A percentile compares a stretch with the other conserved stretches of the same genome.
These are phyloP conservation scores for Calocybe indica DNA, from an alignment of 768 basidiomycete genomes.

Conservation along the genomic window DNA sequence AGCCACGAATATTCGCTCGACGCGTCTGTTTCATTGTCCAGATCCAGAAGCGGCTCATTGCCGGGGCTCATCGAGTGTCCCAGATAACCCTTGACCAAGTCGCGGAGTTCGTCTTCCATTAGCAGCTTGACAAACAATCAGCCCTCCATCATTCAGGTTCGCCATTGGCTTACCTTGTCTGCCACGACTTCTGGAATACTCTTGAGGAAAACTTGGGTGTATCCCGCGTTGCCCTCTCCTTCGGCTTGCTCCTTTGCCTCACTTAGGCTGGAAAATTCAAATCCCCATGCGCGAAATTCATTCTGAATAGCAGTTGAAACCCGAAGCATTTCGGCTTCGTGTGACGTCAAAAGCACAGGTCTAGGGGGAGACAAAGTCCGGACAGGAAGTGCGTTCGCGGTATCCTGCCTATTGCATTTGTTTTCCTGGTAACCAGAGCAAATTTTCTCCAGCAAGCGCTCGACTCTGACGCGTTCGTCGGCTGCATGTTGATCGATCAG, in stretches of 20 bases:
- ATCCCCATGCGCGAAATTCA: constrained; percentile 65
- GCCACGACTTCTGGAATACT: constrained; percentile 65
- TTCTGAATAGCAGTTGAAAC: constrained; percentile 31
- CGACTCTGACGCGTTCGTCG: constrained; percentile 93
- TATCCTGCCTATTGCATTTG: constrained; percentile 20
- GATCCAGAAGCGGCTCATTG: constrained; percentile 8
- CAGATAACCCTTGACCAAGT: constrained; percentile 70
- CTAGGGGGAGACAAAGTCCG: constrained; percentile 46
- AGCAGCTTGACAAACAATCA: constrained; percentile 38
- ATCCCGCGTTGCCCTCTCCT: constrained; percentile 28
- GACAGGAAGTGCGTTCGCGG: constrained; percentile 26
- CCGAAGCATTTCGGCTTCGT: constrained; percentile 51
- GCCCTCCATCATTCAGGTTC: neutral
- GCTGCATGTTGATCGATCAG: constrained; percentile 97
- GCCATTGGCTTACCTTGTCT: constrained; percentile 52
- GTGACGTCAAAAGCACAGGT: constrained; percentile 59
- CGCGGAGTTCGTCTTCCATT: constrained; percentile 64
- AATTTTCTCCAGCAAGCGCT: constrained; percentile 69
- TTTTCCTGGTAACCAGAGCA: constrained; percentile 61
- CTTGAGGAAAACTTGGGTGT: constrained; percentile 60
- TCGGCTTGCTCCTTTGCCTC: constrained; percentile 10
- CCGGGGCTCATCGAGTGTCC: constrained; percentile 47
- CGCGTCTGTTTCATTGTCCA: constrained; percentile 11
- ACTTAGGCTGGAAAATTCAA: constrained; percentile 41
- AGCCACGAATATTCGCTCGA: constrained; percentile 48